Conservation (phyloP, 164 flowering plant species). For the Akebia trifoliata region DNA sequence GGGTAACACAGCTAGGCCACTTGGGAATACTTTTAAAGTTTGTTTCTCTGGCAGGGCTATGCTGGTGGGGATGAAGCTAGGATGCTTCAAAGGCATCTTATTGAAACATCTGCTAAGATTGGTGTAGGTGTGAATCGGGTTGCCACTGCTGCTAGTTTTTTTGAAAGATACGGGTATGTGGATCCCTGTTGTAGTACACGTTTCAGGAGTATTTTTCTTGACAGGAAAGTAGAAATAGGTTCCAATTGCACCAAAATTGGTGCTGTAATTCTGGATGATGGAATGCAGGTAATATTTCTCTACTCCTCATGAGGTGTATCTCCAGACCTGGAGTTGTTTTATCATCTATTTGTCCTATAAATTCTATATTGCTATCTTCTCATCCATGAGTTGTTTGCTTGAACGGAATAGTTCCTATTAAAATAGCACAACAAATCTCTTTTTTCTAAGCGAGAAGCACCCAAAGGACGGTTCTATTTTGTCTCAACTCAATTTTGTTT, state of each 20-base stretch:
- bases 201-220: slow-evolving; percentile 10
- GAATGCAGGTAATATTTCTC: slow-evolving; percentile 66
- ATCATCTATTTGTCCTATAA: neutral
- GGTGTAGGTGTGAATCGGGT: slow-evolving; percentile 75
- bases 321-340: neutral
- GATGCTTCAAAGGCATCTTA: slow-evolving; percentile 77
- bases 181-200: slow-evolving; percentile 17
- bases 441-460: neutral
- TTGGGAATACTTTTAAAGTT: neutral
- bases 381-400: neutral
- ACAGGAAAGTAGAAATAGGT: slow-evolving; percentile 16
- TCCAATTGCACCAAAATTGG: slow-evolving; percentile 36
- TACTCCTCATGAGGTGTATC: neutral
- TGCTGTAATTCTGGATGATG: slow-evolving; percentile 80
- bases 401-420: neutral
- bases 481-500: neutral
- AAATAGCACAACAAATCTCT: neutral
- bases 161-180: slow-evolving; percentile 45
- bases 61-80: slow-evolving; percentile 90
- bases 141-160: slow-evolving; percentile 48
- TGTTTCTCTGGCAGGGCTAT: slow-evolving; percentile 61
- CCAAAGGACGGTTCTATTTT: too few species aligned
- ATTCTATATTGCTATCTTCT: neutral
- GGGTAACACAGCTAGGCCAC: neutral
- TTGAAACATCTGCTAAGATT: slow-evolving; percentile 45